Conservation (phyloP, 2,329 filamentous ascomycete genomes). For the Colletotrichum liaoningense region DNA sequence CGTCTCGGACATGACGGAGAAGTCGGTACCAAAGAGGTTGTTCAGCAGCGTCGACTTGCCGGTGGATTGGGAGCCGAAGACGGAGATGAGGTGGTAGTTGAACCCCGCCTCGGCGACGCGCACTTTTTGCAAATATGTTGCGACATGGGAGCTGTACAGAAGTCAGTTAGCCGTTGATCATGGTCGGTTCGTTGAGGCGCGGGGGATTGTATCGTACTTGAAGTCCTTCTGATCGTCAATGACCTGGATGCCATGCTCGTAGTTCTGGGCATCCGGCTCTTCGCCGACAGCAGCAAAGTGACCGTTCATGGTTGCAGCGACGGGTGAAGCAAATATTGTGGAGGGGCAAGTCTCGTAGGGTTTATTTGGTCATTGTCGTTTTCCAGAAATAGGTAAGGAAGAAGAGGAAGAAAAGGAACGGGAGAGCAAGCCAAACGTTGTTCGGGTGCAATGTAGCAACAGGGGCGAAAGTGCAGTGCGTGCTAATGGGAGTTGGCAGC, state of each 20-base stretch:
- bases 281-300: slow-evolving; percentile 82
- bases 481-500: slow-evolving; percentile 17
- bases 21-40: slow-evolving; percentile 93
- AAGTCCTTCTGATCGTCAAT: slow-evolving; percentile 97
- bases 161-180: not conserved
- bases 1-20: slow-evolving; percentile 97
- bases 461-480: slow-evolving; percentile 21
- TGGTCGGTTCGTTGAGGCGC: not conserved
- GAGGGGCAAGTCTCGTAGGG: slow-evolving; percentile 8
- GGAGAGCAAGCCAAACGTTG: slow-evolving; percentile 8
- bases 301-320: slow-evolving; percentile 72
- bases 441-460: slow-evolving; percentile 16
- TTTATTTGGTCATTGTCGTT: slow-evolving; percentile 31
- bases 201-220: slow-evolving; percentile 74
- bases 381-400: not conserved
- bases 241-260: slow-evolving; percentile 95
- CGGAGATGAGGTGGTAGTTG: slow-evolving; percentile 99
- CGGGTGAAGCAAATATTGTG: slow-evolving; percentile 22
- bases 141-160: slow-evolving; percentile 74
- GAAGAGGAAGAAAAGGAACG: not conserved
- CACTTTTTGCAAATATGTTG: slow-evolving; percentile 83
- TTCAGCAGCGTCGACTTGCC: slow-evolving; percentile 98
- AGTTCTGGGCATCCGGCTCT: slow-evolving; percentile 72
- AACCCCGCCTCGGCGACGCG: slow-evolving; percentile 90
- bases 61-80: slow-evolving; percentile 98